These are phyloP conservation scores for Dioszegia aurantiaca DNA, from an alignment of 768 basidiomycete species.

Conservation along the genomic window DNA sequence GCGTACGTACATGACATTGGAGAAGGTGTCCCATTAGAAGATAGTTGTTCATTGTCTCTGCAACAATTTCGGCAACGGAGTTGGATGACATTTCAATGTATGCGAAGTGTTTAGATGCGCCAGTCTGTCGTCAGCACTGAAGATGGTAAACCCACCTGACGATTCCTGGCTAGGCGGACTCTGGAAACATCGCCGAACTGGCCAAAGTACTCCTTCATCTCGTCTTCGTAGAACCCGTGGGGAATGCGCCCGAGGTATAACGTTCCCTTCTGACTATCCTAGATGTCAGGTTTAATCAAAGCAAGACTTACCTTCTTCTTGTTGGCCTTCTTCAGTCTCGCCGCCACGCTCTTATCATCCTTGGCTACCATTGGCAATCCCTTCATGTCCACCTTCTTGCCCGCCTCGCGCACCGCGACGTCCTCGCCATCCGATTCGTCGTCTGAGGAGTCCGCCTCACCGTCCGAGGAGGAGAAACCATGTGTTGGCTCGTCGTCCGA, in stretches of 20 bases:
- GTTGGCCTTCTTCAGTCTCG: slow-evolving; percentile 59
- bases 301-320: slow-evolving; percentile 62
- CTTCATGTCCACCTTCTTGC: slow-evolving; percentile 59
- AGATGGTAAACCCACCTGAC: slow-evolving; percentile 62
- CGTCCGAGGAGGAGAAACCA: slow-evolving; percentile 60
- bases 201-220: slow-evolving; percentile 85
- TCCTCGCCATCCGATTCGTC: slow-evolving; percentile 58
- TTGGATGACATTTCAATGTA: slow-evolving; percentile 91
- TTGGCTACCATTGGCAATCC: slow-evolving; percentile 83
- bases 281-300: slow-evolving; percentile 6
- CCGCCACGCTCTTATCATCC: slow-evolving; percentile 75
- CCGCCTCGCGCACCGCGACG: slow-evolving; percentile 52
- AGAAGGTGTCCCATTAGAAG: slow-evolving; percentile 91
- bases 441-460: slow-evolving; percentile 62
- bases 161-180: slow-evolving; percentile 85
- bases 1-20: slow-evolving; percentile 61
- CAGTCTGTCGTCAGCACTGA: slow-evolving; percentile 59
- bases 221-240: slow-evolving; percentile 95
- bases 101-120: slow-evolving; percentile 92
- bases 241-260: slow-evolving; percentile 87
- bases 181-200: slow-evolving; percentile 92
- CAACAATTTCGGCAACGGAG: slow-evolving; percentile 87
- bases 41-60: slow-evolving; percentile 99
- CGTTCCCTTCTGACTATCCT: slow-evolving; percentile 74
- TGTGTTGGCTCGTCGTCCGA: slow-evolving; percentile 33